Conservation (phyloP, 331 rosid species). For the Telfairia occidentalis region DNA sequence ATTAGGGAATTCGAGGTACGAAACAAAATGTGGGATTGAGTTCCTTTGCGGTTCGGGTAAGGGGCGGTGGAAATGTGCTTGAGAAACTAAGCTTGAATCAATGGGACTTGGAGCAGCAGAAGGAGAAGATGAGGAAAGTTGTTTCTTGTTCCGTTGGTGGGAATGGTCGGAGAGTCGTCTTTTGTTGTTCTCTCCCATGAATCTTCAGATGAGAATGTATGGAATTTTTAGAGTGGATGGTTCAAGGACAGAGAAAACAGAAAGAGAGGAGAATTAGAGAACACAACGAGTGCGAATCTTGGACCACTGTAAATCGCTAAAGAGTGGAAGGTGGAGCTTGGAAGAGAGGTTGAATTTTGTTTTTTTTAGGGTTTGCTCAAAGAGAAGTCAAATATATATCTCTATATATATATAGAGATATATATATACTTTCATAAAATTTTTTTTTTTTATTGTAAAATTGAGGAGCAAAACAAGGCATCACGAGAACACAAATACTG, state of each 20-base stretch:
- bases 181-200: conserved; percentile 2
- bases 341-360: neutral
- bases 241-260: neutral
- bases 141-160: neutral
- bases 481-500: too few species aligned
- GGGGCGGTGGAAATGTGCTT: neutral
- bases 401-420: too few species aligned
- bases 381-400: too few species aligned
- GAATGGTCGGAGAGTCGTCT: neutral
- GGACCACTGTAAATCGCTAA: neutral
- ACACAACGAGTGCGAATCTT: neutral
- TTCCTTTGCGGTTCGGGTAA: neutral
- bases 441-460: too few species aligned
- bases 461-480: too few species aligned
- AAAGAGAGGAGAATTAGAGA: neutral
- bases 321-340: too few species aligned
- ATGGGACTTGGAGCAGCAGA: conserved; percentile 2
- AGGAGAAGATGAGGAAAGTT: neutral
- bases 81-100: neutral
- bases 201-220: neutral
- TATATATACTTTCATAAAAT: too few species aligned
- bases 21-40: conserved; percentile 17
- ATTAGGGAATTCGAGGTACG: conserved; percentile 27
- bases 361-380: neutral
- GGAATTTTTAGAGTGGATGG: neutral